phyloP scores from a whole-genome alignment of 148 eudicot species.

The Camellia granthamiana region DNA sequence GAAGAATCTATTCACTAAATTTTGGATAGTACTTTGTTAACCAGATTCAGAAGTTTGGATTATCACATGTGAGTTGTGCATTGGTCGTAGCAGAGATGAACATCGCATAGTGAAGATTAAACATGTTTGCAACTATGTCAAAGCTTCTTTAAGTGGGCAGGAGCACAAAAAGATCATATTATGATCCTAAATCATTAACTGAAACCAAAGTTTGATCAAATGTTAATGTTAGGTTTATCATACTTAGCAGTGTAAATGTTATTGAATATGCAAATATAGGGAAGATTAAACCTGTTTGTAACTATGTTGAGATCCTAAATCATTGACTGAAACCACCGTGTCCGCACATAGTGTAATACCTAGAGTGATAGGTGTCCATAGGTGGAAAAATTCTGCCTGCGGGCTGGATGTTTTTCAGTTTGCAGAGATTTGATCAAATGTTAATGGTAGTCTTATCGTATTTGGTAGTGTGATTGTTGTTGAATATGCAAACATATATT shows the following conservation, averaged over 20 bases:
- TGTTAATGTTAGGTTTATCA: too few species aligned
- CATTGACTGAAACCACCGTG: not conserved
- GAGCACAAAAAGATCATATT: not conserved
- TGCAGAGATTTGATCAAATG: not conserved
- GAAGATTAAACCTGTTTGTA: too few species aligned
- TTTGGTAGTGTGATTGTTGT: not conserved
- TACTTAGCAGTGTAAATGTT: too few species aligned
- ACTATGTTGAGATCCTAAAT: not conserved
- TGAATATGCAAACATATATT: not conserved
- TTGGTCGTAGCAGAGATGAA: not conserved
- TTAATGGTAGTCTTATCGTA: not conserved
- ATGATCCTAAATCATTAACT: not conserved
- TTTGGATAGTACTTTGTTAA: not conserved
- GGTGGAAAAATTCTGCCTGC: not conserved
- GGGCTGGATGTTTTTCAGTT: not conserved
- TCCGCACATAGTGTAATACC: not conserved
- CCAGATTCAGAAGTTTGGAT: conserved; percentile 3
- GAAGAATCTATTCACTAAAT: not conserved
- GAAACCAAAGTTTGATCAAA: not conserved
- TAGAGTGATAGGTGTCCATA: not conserved
- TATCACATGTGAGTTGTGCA: not conserved
- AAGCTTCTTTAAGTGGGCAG: not conserved
- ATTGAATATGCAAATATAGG: too few species aligned
- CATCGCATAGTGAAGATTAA: not conserved
- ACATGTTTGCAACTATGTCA: not conserved